A percentile compares a stretch with the other conserved stretches of the same genome.
Evolutionary conservation across 345 rosid species (phyloP).

Genomic region (Passiflora organensis): DNA sequence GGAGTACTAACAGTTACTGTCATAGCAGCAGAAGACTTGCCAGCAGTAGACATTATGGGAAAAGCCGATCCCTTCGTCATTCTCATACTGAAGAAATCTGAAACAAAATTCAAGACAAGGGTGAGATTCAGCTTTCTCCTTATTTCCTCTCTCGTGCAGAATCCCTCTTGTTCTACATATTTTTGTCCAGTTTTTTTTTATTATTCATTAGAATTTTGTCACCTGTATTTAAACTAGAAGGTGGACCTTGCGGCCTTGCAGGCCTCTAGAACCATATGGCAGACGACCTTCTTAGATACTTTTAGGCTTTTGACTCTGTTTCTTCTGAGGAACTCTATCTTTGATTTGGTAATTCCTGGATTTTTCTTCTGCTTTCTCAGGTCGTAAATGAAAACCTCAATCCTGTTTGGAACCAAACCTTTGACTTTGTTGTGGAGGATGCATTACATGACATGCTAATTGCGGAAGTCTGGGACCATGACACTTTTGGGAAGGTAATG

Average conservation of each 20-base stretch:
- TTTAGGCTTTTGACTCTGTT: too few species aligned
- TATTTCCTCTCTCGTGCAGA: not conserved
- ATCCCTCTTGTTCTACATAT: too few species aligned
- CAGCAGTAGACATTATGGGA: slow-evolving; percentile 63
- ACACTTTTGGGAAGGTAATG: slow-evolving; percentile 65
- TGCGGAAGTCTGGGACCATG: slow-evolving; percentile 75
- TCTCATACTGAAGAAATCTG: slow-evolving; percentile 69
- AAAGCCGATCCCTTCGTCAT: slow-evolving; percentile 84
- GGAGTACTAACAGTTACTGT: slow-evolving; percentile 81
- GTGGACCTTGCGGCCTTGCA: too few species aligned
- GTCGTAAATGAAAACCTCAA: slow-evolving; percentile 69
- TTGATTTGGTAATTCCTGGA: not conserved
- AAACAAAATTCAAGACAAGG: slow-evolving; percentile 60
- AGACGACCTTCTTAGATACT: too few species aligned
- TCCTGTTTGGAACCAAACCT: slow-evolving; percentile 95
- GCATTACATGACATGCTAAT: slow-evolving; percentile 78
- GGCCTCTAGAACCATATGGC: too few species aligned
- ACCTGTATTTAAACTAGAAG: too few species aligned
- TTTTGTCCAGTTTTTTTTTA: too few species aligned
- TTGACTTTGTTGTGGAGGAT: slow-evolving; percentile 92
- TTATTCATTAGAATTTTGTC: too few species aligned
- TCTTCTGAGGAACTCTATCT: too few species aligned
- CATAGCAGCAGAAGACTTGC: slow-evolving; percentile 66
- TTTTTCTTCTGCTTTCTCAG: slow-evolving; percentile 26
- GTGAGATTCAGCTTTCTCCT: slow-evolving; percentile 27